phyloP scores from a whole-genome alignment of 129 eudicot species.

The Mikania micrantha region DNA sequence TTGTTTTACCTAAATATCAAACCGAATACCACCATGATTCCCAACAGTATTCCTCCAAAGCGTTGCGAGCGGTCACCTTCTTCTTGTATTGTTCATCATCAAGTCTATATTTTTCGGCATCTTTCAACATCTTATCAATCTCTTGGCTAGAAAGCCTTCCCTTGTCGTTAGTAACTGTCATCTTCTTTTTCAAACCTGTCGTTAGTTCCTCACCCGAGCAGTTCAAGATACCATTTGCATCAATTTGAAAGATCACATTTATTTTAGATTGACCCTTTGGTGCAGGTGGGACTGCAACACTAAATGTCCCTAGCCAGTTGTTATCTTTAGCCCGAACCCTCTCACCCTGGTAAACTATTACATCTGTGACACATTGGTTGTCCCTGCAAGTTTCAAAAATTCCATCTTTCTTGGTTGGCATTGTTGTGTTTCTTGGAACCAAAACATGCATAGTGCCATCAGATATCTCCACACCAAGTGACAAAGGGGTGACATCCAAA shows the following conservation, averaged over 20 bases:
- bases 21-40: too few relatives aligned
- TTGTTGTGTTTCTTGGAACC: neutral
- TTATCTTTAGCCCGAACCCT: neutral
- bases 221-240: constrained; percentile 5
- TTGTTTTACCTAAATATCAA: too few relatives aligned
- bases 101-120: neutral
- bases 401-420: neutral
- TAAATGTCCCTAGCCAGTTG: neutral
- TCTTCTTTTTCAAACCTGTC: neutral
- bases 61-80: constrained; percentile 6
- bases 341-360: constrained; percentile 1
- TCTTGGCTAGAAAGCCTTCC: constrained; percentile 11
- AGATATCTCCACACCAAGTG: neutral
- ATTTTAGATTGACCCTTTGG: constrained; percentile 6
- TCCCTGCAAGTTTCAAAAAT: neutral
- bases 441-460: neutral
- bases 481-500: constrained; percentile 13
- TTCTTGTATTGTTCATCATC: constrained; percentile 4
- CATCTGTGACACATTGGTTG: neutral
- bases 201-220: constrained; percentile 9
- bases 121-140: constrained; percentile 14
- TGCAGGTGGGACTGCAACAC: constrained; percentile 2
- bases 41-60: neutral
- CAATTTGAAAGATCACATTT: neutral
- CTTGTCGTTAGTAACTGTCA: neutral